These are phyloP conservation scores for Lycium barbarum DNA, from an alignment of 257 asterid genomes.

Conservation along the genomic window DNA sequence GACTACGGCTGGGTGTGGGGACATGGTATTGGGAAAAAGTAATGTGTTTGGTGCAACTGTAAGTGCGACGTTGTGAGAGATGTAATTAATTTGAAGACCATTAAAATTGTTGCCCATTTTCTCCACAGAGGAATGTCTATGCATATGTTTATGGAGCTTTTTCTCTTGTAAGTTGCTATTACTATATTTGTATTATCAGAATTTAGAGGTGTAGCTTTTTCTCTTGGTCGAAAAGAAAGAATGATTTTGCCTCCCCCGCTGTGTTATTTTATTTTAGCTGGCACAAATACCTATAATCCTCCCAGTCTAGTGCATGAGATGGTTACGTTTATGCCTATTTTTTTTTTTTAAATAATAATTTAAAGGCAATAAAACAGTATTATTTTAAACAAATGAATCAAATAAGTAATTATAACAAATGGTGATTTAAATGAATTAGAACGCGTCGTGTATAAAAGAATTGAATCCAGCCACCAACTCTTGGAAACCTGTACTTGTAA, in stretches of 20 bases:
- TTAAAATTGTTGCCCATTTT: constrained; percentile 21
- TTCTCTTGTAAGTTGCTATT: constrained; percentile 5
- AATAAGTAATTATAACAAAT: too few relatives aligned
- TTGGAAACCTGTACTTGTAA: too few relatives aligned
- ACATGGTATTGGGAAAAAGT: constrained; percentile 18
- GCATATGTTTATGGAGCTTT: not conserved
- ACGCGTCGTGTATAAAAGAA: too few relatives aligned
- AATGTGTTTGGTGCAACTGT: constrained; percentile 27
- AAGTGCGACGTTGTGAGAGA: constrained; percentile 7
- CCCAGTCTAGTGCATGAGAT: too few relatives aligned
- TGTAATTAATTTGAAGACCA: constrained; percentile 28
- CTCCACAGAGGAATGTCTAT: constrained; percentile 18
- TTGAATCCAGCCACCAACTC: too few relatives aligned
- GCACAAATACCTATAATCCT: not conserved
- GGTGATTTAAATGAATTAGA: too few relatives aligned
- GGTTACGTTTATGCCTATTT: too few relatives aligned
- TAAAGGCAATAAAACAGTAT: too few relatives aligned
- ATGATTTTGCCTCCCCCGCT: not conserved
- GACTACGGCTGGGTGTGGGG: constrained; percentile 23
- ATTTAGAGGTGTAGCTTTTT: constrained; percentile 26
- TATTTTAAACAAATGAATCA: too few relatives aligned
- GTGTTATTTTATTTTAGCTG: not conserved
- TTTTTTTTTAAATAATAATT: too few relatives aligned
- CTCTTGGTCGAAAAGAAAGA: not conserved
- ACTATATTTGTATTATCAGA: not conserved